These are phyloP conservation scores for Aspergillus thermomutatus DNA, from an alignment of 2,329 filamentous ascomycete species.

Conservation along the genomic window DNA sequence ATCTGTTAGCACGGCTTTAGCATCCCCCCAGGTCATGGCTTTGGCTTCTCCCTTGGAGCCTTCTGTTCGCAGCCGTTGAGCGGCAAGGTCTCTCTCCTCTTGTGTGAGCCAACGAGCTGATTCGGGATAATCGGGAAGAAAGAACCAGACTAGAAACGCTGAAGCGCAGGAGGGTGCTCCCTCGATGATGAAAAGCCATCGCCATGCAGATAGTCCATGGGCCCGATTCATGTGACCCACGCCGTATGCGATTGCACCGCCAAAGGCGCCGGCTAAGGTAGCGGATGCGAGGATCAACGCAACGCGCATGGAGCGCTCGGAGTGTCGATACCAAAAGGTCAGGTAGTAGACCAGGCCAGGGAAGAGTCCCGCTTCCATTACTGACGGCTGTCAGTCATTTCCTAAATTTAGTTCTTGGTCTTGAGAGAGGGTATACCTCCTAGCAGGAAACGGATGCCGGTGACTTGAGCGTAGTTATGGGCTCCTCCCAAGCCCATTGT, in stretches of 20 bases:
- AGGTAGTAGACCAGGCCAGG: constrained; percentile 49
- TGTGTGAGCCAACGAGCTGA: constrained; percentile 44
- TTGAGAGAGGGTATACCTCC: constrained; percentile 23
- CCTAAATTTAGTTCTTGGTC: background rate
- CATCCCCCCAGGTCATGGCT: constrained; percentile 48
- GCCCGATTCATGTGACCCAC: constrained; percentile 38
- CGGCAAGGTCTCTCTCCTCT: constrained; percentile 44
- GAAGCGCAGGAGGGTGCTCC: constrained; percentile 38
- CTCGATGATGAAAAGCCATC: constrained; percentile 49
- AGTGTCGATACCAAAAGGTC: constrained; percentile 55
- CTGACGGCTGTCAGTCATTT: constrained; percentile 7
- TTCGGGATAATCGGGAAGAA: constrained; percentile 50
- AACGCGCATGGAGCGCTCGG: constrained; percentile 58
- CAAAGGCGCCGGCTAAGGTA: constrained; percentile 54
- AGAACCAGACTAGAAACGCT: constrained; percentile 43
- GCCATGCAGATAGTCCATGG: constrained; percentile 39
- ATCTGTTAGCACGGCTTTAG: constrained; percentile 47
- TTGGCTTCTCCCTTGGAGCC: constrained; percentile 34
- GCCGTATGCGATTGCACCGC: constrained; percentile 54
- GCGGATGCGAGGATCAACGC: constrained; percentile 53
- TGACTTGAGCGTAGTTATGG: constrained; percentile 42
- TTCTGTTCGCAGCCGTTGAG: constrained; percentile 40
- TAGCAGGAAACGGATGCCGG: constrained; percentile 47
- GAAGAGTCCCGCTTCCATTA: constrained; percentile 51
- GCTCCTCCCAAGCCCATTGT: constrained; percentile 49